A percentile compares a stretch with the other conserved stretches of the same genome.
Evolutionary conservation across 306 rosid species (phyloP).

Genomic region (Arachis hypogaea): DNA sequence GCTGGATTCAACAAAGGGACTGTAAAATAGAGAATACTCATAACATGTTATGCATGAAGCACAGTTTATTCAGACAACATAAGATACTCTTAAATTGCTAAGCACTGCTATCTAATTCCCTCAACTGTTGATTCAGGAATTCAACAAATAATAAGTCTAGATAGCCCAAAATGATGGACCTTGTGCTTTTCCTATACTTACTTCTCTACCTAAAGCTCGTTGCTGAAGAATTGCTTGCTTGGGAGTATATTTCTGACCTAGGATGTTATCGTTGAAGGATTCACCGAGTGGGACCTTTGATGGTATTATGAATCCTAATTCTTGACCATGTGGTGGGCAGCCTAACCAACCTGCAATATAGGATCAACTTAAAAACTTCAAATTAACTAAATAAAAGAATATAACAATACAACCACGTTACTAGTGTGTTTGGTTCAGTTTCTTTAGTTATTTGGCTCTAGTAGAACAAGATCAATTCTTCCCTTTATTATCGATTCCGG

Average conservation of each 20-base stretch:
- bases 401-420: slow-evolving; percentile 20
- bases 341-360: slow-evolving; percentile 85
- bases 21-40: slow-evolving; percentile 22
- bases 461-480: too few relatives aligned
- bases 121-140: slow-evolving; percentile 19
- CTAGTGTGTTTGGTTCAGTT: too few relatives aligned
- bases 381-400: slow-evolving; percentile 1
- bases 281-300: slow-evolving; percentile 97
- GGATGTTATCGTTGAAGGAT: slow-evolving; percentile 66
- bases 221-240: slow-evolving; percentile 90
- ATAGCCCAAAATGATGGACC: slow-evolving; percentile 28
- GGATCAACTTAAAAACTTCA: slow-evolving; percentile 12
- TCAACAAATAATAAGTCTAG: slow-evolving; percentile 8
- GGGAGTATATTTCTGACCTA: slow-evolving; percentile 78
- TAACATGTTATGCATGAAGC: slow-evolving; percentile 25
- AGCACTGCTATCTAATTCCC: slow-evolving; percentile 19
- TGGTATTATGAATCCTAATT: slow-evolving; percentile 78
- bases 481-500: too few relatives aligned
- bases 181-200: slow-evolving; percentile 46
- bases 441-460: too few relatives aligned
- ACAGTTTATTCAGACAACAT: slow-evolving; percentile 17
- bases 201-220: slow-evolving; percentile 86
- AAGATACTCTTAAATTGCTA: slow-evolving; percentile 28
- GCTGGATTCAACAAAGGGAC: slow-evolving; percentile 29
- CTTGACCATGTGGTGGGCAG: slow-evolving; percentile 80